A percentile compares a stretch with the other conserved stretches of the same genome.
phyloP scores from a whole-genome alignment of 139 green algal genomes.

The Tetraselmis chui region DNA sequence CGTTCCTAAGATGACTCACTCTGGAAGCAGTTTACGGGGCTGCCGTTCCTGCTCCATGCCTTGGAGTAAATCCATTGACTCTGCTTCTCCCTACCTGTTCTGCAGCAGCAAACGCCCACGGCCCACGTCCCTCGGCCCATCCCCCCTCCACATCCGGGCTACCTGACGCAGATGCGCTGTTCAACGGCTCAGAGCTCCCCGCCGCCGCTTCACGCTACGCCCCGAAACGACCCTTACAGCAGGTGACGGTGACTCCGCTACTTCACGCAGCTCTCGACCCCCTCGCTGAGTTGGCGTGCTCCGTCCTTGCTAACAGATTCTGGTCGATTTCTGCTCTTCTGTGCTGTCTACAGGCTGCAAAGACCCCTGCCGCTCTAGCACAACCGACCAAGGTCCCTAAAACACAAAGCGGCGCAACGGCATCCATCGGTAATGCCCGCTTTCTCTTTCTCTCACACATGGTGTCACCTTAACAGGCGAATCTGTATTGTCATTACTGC shows the following conservation, averaged over 20 bases:
- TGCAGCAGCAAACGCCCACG: too few species aligned
- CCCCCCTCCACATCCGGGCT: neutral
- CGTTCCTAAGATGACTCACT: neutral
- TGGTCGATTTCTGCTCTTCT: neutral
- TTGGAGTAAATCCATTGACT: too few species aligned
- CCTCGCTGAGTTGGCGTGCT: neutral
- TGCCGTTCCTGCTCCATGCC: too few species aligned
- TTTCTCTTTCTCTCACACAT: too few species aligned
- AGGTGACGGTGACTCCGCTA: too few species aligned
- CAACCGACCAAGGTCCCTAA: neutral
- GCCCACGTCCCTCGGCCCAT: too few species aligned
- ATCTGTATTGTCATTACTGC: too few species aligned
- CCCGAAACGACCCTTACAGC: neutral
- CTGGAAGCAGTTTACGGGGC: too few species aligned
- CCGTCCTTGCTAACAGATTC: neutral
- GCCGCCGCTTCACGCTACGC: neutral
- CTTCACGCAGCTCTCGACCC: neutral
- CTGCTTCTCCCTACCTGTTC: too few species aligned
- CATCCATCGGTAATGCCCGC: neutral
- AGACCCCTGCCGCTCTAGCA: neutral
- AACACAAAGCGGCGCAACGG: neutral
- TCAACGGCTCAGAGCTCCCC: neutral
- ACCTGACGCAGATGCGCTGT: neutral
- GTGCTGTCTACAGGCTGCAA: neutral
- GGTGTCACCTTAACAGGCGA: too few species aligned